Conservation (phyloP, 1,284 basidiomycete genomes). For the Ceratorhiza oryzae-sativae region DNA sequence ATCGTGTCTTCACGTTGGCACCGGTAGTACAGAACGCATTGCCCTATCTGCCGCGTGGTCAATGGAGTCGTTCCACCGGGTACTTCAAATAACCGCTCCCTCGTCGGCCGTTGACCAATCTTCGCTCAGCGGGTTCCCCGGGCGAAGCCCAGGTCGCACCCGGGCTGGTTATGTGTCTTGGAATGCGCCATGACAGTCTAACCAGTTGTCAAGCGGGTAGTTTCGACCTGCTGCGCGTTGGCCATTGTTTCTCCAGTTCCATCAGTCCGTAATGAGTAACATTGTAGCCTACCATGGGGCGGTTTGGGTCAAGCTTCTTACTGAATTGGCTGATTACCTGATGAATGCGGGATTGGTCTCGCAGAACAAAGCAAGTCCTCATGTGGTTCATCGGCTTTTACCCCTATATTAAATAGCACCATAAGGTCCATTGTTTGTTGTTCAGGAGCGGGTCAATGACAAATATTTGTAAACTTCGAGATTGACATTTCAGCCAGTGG, state of each 20-base stretch:
- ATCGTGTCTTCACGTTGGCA: not conserved
- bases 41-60: not conserved
- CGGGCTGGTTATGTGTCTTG: slow-evolving; percentile 2
- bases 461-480: no score
- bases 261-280: not conserved
- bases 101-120: not conserved
- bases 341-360: not conserved
- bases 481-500: no score
- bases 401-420: slow-evolving; percentile 10
- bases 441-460: not conserved
- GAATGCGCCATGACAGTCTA: not conserved
- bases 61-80: not conserved
- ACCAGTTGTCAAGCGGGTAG: not conserved
- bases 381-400: slow-evolving; percentile 9
- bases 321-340: not conserved
- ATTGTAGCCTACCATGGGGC: not conserved
- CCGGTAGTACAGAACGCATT: not conserved
- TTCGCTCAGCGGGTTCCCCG: not conserved
- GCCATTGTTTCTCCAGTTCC: not conserved
- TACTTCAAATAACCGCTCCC: not conserved
- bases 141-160: not conserved
- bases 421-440: slow-evolving; percentile 6
- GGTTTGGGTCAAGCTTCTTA: not conserved
- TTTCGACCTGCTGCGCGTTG: not conserved
- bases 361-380: slow-evolving; percentile 16